Evolutionary conservation across 768 basidiomycete genomes (phyloP).

Genomic region (Boletus barrowsii): DNA sequence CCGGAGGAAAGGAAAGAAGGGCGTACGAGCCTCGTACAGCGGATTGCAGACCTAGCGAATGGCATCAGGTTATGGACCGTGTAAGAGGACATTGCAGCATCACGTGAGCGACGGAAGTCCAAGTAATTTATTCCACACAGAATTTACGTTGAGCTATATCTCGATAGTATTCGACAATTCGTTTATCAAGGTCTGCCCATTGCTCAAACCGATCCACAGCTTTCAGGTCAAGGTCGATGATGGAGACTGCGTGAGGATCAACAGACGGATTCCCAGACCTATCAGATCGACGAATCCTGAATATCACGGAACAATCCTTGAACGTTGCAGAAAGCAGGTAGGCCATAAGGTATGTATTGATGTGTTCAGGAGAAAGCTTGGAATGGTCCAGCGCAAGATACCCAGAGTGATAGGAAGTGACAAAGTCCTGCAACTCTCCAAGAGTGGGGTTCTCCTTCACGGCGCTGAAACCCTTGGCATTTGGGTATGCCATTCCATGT

Average conservation of each 20-base stretch:
- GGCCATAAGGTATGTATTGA: conserved; percentile 65
- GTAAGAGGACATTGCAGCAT: neutral
- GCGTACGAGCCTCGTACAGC: conserved; percentile 1
- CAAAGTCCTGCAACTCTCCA: conserved; percentile 63
- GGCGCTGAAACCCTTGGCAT: conserved; percentile 25
- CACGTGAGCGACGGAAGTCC: conserved; percentile 2
- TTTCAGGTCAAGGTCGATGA: conserved; percentile 90
- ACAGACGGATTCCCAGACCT: conserved; percentile 27
- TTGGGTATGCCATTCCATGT: conserved; percentile 19
- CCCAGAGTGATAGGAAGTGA: conserved; percentile 48
- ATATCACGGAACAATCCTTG: conserved; percentile 89
- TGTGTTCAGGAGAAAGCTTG: conserved; percentile 38
- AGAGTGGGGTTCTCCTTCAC: conserved; percentile 51
- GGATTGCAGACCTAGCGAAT: conserved; percentile 10
- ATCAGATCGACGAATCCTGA: conserved; percentile 30
- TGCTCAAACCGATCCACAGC: conserved; percentile 54
- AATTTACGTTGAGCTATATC: conserved; percentile 8
- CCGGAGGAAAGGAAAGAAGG: neutral
- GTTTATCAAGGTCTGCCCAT: conserved; percentile 73
- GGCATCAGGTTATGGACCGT: conserved; percentile 9
- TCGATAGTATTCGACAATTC: conserved; percentile 53
- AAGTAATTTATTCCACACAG: conserved; percentile 20
- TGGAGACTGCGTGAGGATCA: conserved; percentile 43
- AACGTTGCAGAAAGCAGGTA: conserved; percentile 90
- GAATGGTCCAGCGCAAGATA: conserved; percentile 35